Evolutionary conservation across 1,284 basidiomycete genomes (phyloP).

Genomic region (Sporisorium graminicola): DNA sequence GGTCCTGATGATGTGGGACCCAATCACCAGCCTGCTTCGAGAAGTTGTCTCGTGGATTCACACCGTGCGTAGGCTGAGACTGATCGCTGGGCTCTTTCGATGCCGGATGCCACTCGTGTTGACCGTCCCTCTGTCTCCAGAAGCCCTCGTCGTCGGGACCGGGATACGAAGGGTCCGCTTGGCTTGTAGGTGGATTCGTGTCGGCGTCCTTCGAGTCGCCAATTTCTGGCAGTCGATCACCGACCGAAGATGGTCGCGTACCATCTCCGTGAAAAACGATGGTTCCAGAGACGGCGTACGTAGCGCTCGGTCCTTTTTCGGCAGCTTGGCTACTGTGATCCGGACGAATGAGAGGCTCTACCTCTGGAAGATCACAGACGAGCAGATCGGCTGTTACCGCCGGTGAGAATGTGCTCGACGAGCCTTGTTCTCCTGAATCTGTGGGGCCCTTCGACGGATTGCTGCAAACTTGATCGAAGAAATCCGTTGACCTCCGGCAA

Average conservation of each 20-base stretch:
- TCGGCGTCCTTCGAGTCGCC: not conserved
- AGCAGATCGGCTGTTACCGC: slow-evolving; percentile 35
- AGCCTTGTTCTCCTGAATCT: not conserved
- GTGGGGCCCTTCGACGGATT: not conserved
- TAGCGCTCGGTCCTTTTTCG: slow-evolving; percentile 4
- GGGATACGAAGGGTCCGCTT: slow-evolving; percentile 19
- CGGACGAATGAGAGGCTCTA: slow-evolving; percentile 35
- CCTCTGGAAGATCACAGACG: slow-evolving; percentile 40
- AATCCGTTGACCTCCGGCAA: slow-evolving; percentile 49
- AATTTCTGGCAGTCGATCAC: slow-evolving; percentile 16
- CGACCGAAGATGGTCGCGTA: not conserved
- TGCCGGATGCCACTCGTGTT: slow-evolving; percentile 44
- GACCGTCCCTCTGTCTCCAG: slow-evolving; percentile 49
- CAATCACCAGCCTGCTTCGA: not conserved
- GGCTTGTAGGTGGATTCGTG: not conserved
- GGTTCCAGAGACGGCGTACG: slow-evolving; percentile 45
- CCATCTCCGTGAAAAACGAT: slow-evolving; percentile 21
- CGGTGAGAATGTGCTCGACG: not conserved
- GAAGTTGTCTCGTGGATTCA: not conserved
- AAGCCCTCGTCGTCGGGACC: slow-evolving; percentile 45
- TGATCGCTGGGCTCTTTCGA: not conserved
- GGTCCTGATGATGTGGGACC: not conserved
- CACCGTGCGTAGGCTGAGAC: not conserved
- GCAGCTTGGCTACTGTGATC: not conserved
- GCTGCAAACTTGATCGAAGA: slow-evolving; percentile 46